Conservation (phyloP, 352 stramenopile species). For the Aphanomyces stellatus region DNA sequence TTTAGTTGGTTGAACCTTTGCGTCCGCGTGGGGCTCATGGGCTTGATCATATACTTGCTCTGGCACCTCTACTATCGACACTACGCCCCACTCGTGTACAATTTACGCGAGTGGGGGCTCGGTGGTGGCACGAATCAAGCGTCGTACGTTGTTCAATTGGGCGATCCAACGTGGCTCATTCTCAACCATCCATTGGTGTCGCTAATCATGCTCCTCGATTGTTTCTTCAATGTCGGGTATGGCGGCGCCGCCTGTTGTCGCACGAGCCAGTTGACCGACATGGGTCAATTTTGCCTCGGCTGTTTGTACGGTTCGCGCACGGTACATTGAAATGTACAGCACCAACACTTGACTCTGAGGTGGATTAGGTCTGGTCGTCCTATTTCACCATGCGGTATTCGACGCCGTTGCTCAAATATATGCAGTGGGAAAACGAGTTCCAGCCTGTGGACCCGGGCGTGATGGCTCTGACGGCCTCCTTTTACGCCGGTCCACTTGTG, state of each 20-base stretch:
- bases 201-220: not conserved
- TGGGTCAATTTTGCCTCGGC: not conserved
- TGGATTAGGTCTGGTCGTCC: not conserved
- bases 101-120: not conserved
- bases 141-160: not conserved
- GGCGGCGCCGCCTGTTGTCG: not conserved
- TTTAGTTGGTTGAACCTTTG: not conserved
- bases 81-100: not conserved
- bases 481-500: not conserved
- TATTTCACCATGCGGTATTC: not conserved
- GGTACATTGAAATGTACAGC: not conserved
- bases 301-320: not conserved
- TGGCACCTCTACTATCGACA: not conserved
- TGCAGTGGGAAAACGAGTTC: not conserved
- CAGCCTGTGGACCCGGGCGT: not conserved
- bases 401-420: not conserved
- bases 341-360: not conserved
- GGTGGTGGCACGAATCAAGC: too few relatives aligned
- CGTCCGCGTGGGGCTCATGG: not conserved
- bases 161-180: not conserved
- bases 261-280: not conserved
- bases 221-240: not conserved
- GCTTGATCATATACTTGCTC: not conserved
- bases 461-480: not conserved
- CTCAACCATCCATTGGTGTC: not conserved